Conservation (phyloP, 169 alveolate genomes). For the Pseudocohnilembus persalinus region DNA sequence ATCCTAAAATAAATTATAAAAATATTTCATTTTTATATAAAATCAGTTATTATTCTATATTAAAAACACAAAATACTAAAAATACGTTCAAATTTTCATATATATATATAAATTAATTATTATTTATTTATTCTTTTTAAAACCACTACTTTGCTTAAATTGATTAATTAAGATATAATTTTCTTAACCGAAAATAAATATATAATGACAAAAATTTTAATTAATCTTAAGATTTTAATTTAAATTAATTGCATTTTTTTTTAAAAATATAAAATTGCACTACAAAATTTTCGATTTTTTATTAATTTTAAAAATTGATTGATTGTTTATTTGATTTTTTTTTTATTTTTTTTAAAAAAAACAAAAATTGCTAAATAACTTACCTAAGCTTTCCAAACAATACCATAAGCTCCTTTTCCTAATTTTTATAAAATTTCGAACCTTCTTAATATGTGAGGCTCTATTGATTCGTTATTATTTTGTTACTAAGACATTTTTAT, state of each 20-base stretch:
- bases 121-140: too few relatives aligned
- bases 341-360: constrained; percentile 31
- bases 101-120: too few relatives aligned
- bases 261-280: too few relatives aligned
- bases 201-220: too few relatives aligned
- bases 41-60: too few relatives aligned
- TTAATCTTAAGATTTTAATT: too few relatives aligned
- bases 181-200: too few relatives aligned
- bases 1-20: background rate
- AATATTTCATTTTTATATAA: too few relatives aligned
- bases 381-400: constrained; percentile 65
- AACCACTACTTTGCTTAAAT: too few relatives aligned
- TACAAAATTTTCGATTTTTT: background rate
- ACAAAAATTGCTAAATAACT: constrained; percentile 38
- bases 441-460: constrained; percentile 52
- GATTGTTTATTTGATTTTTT: background rate
- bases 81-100: background rate
- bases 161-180: too few relatives aligned
- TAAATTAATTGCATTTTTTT: background rate
- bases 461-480: constrained; percentile 52
- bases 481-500: background rate
- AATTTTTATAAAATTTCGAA: constrained; percentile 32
- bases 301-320: too few relatives aligned
- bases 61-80: background rate
- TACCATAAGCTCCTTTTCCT: constrained; percentile 62